Base-by-base conservation (phyloP, 106 monocot genomes). In the Dactylorhiza incarnata region DNA sequence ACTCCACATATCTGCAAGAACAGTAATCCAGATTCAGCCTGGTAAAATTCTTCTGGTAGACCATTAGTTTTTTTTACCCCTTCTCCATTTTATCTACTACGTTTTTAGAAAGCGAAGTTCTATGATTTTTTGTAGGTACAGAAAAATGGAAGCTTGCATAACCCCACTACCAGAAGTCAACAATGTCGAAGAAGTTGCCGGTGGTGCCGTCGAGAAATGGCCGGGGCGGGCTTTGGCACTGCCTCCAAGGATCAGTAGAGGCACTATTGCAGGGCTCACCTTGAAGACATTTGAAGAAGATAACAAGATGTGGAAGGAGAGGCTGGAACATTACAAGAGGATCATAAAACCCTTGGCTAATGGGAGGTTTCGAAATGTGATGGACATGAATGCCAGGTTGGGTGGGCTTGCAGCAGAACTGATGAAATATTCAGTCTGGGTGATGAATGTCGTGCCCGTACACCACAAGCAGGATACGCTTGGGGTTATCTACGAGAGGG, bases 311-410 rank as follows among this genome's bases (percentile, higher is more conserved):
- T 85, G 85, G 85, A 78, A 54, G 0, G 75, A 85, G 37, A 61
- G 85, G 71, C 43, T 82, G 17, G n/a, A 71, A 2, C 65, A 85
- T 78, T 85, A 85, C 76, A 82, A 76, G 54, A 48, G 55, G 9
- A 82, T 82, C 51, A 71, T 82, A 13, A 76, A 62, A 3, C 75
- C 75, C 15, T 3, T 82, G 5, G 6, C 78, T 48, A 45, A 78
- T 17, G 82, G 82, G 12, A 75, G 82, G 11, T 85, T 77, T 56
- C 73, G 81, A 24, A 85, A 85, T 45, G 56, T 85, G 5, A 81
- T 85, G 68, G 85, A 85, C 78, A 85, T 85, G 85, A 85, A 85
- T 61, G 85, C 85, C 6, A 78, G 81, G 49, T 17, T 85, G 5
- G 85, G 85, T 17, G 85, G 85, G 0, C 79, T 85, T 48, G 82